Conservation (phyloP, 1,284 basidiomycete species). For the Coniophora puteana region DNA sequence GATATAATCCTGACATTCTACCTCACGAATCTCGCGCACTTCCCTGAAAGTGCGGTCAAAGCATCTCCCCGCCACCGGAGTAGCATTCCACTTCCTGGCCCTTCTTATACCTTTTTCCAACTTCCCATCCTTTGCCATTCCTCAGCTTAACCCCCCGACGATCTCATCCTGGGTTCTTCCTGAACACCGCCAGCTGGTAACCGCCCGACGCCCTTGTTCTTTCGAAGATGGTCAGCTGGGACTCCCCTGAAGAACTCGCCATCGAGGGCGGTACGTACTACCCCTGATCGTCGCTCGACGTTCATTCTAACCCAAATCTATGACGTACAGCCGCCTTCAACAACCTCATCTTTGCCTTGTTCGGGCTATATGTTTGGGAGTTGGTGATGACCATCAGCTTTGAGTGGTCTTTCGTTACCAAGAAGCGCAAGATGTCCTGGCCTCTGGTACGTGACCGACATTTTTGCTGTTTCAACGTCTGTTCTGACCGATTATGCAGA, state of each 20-base stretch:
- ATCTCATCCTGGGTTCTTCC: too few relatives aligned
- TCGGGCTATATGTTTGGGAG: constrained; percentile 68
- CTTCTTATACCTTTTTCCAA: too few relatives aligned
- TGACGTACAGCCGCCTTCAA: constrained; percentile 45
- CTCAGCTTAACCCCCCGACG: too few relatives aligned
- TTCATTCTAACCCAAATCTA: constrained; percentile 2
- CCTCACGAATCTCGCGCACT: too few relatives aligned
- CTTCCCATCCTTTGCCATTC: too few relatives aligned
- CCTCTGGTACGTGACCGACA: constrained; percentile 45
- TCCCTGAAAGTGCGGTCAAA: too few relatives aligned
- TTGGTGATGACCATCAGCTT: constrained; percentile 57
- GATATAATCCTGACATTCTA: too few relatives aligned
- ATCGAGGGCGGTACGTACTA: constrained; percentile 42
- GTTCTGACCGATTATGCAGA: not conserved
- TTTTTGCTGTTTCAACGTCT: not conserved
- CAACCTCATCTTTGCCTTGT: constrained; percentile 55
- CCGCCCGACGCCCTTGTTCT: too few relatives aligned
- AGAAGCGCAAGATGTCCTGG: constrained; percentile 57
- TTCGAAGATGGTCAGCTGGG: constrained; percentile 65
- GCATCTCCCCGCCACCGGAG: too few relatives aligned
- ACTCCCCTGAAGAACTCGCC: constrained; percentile 40
- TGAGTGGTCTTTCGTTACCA: constrained; percentile 58
- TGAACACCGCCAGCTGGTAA: too few relatives aligned
- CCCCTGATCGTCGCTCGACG: not conserved
- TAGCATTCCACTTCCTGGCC: too few relatives aligned